phyloP scores from a whole-genome alignment of 805 yeast genomes.

The Starmerella potacharoeniae region DNA sequence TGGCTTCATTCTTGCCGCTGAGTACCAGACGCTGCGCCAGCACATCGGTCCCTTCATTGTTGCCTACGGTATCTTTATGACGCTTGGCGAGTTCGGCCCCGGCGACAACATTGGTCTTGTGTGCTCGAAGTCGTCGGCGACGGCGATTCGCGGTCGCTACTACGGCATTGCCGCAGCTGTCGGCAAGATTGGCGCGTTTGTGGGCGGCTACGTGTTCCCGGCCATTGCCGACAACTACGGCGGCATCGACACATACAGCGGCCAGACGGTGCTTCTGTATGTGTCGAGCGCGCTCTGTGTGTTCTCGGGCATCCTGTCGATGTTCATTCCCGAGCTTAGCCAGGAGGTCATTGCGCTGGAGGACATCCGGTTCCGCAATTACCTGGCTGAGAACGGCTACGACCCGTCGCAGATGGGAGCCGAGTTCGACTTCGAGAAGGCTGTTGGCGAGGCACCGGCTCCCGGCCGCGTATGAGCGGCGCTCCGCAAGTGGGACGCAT shows the following conservation, averaged over 20 bases:
- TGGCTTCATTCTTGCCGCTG: conserved; percentile 76
- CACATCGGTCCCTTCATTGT: conserved; percentile 72
- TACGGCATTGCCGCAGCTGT: conserved; percentile 85
- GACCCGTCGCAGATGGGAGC: conserved; percentile 48
- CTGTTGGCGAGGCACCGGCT: background rate
- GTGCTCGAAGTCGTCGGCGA: conserved; percentile 76
- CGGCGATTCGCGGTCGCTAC: conserved; percentile 81
- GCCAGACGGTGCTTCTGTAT: conserved; percentile 70
- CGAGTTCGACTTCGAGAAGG: background rate
- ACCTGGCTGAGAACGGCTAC: conserved; percentile 57
- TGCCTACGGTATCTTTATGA: conserved; percentile 74
- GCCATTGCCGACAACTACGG: conserved; percentile 55
- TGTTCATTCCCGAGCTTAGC: conserved; percentile 70
- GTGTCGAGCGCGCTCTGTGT: conserved; percentile 68
- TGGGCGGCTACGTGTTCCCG: conserved; percentile 83
- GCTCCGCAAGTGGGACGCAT: no score
- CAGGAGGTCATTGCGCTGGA: conserved; percentile 74
- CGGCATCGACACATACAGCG: conserved; percentile 34
- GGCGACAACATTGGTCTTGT: conserved; percentile 86
- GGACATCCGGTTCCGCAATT: conserved; percentile 55
- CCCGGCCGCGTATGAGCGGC: background rate
- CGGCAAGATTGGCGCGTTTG: conserved; percentile 89
- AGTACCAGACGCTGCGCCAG: conserved; percentile 42
- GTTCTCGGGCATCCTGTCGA: conserved; percentile 55
- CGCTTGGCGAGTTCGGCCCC: conserved; percentile 88